Evolutionary conservation across 768 basidiomycete species (phyloP).

Genomic region (Russula compacta): DNA sequence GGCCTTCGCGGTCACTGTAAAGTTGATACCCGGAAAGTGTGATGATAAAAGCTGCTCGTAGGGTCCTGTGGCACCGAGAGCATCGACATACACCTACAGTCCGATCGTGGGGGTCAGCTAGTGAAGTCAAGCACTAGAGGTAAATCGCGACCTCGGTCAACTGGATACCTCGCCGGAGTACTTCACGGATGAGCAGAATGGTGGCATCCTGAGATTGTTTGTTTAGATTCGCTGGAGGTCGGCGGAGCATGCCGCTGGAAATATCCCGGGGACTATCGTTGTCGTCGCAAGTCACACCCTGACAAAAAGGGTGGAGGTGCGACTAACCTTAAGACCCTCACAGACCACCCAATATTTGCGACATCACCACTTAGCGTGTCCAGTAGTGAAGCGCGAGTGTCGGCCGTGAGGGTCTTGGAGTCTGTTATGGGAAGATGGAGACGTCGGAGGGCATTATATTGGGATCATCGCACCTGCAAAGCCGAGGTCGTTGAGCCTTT

Average conservation of each 20-base stretch:
- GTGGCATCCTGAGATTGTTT: conserved; percentile 86
- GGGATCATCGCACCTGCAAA: conserved; percentile 63
- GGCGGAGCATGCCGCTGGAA: conserved; percentile 81
- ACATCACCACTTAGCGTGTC: conserved; percentile 61
- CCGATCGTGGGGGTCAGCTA: not conserved
- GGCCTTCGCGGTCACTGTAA: conserved; percentile 88
- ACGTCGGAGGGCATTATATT: not conserved
- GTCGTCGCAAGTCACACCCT: conserved; percentile 1
- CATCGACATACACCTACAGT: conserved; percentile 83
- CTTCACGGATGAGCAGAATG: conserved; percentile 74
- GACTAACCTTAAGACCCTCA: conserved; percentile 40
- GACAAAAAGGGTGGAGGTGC: not conserved
- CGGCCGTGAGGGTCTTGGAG: conserved; percentile 81
- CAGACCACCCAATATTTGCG: conserved; percentile 70
- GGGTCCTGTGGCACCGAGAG: conserved; percentile 76
- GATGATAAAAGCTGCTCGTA: conserved; percentile 79
- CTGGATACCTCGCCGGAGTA: conserved; percentile 70
- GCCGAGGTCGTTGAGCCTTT: conserved; percentile 66
- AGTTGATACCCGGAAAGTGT: conserved; percentile 73
- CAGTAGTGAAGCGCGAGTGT: conserved; percentile 56
- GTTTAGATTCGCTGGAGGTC: conserved; percentile 80
- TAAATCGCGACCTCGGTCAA: conserved; percentile 55
- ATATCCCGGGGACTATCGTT: conserved; percentile 76
- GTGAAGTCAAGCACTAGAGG: not conserved
- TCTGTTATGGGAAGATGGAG: conserved; percentile 40